phyloP scores from a whole-genome alignment of 1,284 basidiomycete genomes.

The Cerioporus squamosus region DNA sequence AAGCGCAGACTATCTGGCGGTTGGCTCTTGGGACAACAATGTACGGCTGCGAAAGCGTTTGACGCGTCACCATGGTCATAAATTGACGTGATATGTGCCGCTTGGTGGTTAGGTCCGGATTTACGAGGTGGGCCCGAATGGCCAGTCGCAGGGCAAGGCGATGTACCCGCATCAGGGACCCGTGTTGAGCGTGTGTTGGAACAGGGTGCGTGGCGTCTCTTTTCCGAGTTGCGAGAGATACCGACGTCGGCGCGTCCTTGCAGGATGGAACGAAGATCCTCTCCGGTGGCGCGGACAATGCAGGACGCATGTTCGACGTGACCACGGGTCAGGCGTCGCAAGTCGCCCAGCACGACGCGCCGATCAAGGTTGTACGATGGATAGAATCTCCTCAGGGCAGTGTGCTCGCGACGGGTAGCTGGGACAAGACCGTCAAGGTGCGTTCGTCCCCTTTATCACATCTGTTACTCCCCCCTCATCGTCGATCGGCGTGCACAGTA shows the following conservation, averaged over 20 bases:
- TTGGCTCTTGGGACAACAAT: slow-evolving; percentile 81
- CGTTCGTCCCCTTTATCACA: not conserved
- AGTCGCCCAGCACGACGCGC: slow-evolving; percentile 85
- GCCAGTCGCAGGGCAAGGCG: slow-evolving; percentile 77
- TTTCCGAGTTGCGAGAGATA: not conserved
- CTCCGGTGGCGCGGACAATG: slow-evolving; percentile 88
- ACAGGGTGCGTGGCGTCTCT: slow-evolving; percentile 49
- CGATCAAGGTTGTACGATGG: slow-evolving; percentile 80
- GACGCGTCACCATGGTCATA: not conserved
- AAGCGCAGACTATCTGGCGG: slow-evolving; percentile 72
- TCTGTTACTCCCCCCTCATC: not conserved
- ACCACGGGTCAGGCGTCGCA: slow-evolving; percentile 72
- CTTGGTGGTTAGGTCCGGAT: slow-evolving; percentile 52
- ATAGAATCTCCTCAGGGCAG: slow-evolving; percentile 71
- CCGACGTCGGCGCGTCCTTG: not conserved
- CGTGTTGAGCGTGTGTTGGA: slow-evolving; percentile 85
- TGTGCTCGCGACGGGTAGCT: slow-evolving; percentile 85
- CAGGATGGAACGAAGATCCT: slow-evolving; percentile 84
- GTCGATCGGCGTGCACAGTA: slow-evolving; percentile 57
- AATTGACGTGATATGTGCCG: not conserved
- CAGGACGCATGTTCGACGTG: slow-evolving; percentile 82
- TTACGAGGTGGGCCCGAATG: slow-evolving; percentile 61
- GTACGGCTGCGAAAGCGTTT: slow-evolving; percentile 41
- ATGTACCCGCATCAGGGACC: slow-evolving; percentile 86
- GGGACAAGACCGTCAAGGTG: slow-evolving; percentile 92